phyloP scores from a whole-genome alignment of 306 rosid species.

The Arachis hypogaea region DNA sequence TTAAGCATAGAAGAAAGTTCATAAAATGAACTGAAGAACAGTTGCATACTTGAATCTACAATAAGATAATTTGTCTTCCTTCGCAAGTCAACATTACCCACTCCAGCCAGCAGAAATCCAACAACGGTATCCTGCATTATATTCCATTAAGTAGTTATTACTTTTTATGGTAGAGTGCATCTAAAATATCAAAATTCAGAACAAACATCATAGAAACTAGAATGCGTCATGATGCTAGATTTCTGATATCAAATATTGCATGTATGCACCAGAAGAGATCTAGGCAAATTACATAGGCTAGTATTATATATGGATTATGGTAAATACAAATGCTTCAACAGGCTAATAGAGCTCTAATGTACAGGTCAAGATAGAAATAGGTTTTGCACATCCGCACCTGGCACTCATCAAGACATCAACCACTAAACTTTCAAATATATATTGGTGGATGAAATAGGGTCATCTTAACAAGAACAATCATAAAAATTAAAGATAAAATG shows the following conservation, averaged over 20 bases:
- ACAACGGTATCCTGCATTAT: constrained; percentile 62
- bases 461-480: not conserved
- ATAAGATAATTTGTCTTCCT: constrained; percentile 80
- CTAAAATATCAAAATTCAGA: not conserved
- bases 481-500: not conserved
- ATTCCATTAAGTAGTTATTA: not conserved
- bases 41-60: constrained; percentile 70
- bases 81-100: constrained; percentile 79
- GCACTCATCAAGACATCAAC: not conserved
- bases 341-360: not conserved
- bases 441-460: not conserved
- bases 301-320: not conserved
- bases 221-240: not conserved
- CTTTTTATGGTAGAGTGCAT: not conserved
- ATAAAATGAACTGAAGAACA: not conserved
- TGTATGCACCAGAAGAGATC: not conserved
- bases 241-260: not conserved
- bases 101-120: constrained; percentile 82
- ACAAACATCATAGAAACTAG: constrained; percentile 2
- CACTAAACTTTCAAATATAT: not conserved
- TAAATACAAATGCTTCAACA: not conserved
- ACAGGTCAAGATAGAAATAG: constrained; percentile 5
- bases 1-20: not conserved
- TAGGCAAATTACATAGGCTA: constrained; percentile 6
- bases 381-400: constrained; percentile 1